phyloP scores from a whole-genome alignment of 2,329 filamentous ascomycete species.

The Chaetomium sp. region DNA sequence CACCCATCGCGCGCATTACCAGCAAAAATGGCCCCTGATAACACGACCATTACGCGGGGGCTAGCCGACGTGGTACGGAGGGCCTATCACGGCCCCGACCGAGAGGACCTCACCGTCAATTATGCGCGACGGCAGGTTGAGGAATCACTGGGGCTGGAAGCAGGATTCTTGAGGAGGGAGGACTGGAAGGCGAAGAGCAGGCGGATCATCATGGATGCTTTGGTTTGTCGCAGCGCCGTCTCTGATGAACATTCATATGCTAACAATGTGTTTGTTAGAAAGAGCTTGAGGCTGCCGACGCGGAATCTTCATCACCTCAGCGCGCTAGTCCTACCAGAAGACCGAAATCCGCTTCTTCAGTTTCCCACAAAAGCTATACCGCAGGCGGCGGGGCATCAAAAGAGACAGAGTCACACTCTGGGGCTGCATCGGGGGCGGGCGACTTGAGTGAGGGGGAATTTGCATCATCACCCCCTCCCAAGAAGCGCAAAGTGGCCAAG shows the following conservation, averaged over 20 bases:
- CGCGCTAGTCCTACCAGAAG: background rate
- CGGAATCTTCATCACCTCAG: slow-evolving; percentile 10
- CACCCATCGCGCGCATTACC: too few species aligned
- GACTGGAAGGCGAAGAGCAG: slow-evolving; percentile 57
- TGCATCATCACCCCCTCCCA: slow-evolving; percentile 22
- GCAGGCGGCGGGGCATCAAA: slow-evolving; percentile 22
- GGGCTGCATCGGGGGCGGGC: slow-evolving; percentile 3
- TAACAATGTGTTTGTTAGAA: slow-evolving; percentile 6
- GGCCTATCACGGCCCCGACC: slow-evolving; percentile 37
- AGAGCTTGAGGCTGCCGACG: slow-evolving; percentile 16
- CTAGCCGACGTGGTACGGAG: slow-evolving; percentile 42
- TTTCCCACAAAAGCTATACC: slow-evolving; percentile 24
- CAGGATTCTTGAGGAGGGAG: slow-evolving; percentile 42
- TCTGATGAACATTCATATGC: background rate
- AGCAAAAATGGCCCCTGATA: slow-evolving; percentile 8
- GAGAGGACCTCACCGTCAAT: slow-evolving; percentile 49
- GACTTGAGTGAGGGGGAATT: slow-evolving; percentile 21
- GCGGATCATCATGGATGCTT: slow-evolving; percentile 45
- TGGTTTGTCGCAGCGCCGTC: slow-evolving; percentile 37
- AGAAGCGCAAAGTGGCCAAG: slow-evolving; percentile 28
- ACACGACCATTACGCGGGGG: slow-evolving; percentile 34
- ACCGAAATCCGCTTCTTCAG: slow-evolving; percentile 7
- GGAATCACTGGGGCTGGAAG: slow-evolving; percentile 40
- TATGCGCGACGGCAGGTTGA: slow-evolving; percentile 48
- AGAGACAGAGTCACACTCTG: slow-evolving; percentile 16